Base-by-base conservation (phyloP, 495 filamentous ascomycete genomes). In the Penicillium coffeae region DNA sequence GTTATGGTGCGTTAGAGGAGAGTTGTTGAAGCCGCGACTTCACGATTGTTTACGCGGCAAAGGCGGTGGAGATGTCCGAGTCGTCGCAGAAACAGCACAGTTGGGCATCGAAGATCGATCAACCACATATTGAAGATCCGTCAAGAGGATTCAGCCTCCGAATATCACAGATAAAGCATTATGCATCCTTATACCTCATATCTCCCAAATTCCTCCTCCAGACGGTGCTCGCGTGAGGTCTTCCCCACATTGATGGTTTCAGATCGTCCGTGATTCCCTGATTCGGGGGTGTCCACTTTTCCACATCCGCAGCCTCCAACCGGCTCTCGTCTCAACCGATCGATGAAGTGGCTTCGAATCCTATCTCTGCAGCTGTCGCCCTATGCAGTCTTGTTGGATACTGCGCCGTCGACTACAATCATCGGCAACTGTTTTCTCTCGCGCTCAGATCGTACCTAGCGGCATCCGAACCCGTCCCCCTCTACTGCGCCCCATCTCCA, bases 311-410 rank as follows among this genome's bases (percentile, higher is more conserved):
- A 14, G n/a, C 35, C n/a, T 14, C 6, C 33, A n/a, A n/a, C n/a
- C n/a, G n/a, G 22, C 21, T 35, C 16, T 33, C 19, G 34, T 56
- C 50, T 52, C 42, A 39, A 52, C 48, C 39, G 43, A 20, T 32
- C 44, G 40, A 34, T n/a, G 45, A 32, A 41, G 22, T 21, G 32
- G 36, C 50, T 39, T 32, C 30, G 42, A 42, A 54, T 50, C 47
- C 44, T 30, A n/a, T 27, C 27, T 42, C 21, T 30, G 25, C 4
- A 30, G 25, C 38, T 36, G 21, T 47, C 47, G 56, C 66, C 70
- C 68, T 59, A 73, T 73, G 70, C 70, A 60, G 57, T 59, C 59
- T 56, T 53, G 57, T 47, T 52, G 43, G 12, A 51, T 63, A 38
- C 43, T 68, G 14, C 62, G 66, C 55, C 66, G 66, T 53, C 57